phyloP scores from a whole-genome alignment of 495 filamentous ascomycete genomes.

The Penicillium ucsense region DNA sequence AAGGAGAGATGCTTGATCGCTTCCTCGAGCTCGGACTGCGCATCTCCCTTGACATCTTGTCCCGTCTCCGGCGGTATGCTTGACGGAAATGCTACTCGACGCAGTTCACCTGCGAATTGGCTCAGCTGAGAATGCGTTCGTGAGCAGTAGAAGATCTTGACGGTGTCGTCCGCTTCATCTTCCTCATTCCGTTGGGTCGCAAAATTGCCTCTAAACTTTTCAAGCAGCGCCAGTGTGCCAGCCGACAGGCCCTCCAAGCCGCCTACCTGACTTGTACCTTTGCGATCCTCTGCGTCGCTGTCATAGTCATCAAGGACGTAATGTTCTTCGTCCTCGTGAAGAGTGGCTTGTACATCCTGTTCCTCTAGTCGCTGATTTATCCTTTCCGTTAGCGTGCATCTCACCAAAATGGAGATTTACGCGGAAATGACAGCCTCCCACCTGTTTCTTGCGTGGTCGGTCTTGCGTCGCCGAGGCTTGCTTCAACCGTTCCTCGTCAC shows the following conservation, averaged over 20 bases:
- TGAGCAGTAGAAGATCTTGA: constrained; percentile 89
- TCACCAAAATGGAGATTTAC: no score
- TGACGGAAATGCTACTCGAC: constrained; percentile 69
- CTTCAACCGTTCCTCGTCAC: constrained; percentile 56
- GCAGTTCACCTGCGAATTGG: constrained; percentile 86
- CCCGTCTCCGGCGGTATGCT: constrained; percentile 32
- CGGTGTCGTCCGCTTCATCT: constrained; percentile 43
- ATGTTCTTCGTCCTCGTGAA: constrained; percentile 51
- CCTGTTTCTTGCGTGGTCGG: constrained; percentile 40
- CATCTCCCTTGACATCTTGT: constrained; percentile 13
- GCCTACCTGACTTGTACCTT: constrained; percentile 8
- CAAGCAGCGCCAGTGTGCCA: constrained; percentile 32
- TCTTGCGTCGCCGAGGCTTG: constrained; percentile 35
- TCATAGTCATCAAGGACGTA: constrained; percentile 77
- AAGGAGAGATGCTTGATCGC: constrained; percentile 76
- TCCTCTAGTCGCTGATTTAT: constrained; percentile 22
- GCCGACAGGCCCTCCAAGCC: constrained; percentile 32
- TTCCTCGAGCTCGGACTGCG: constrained; percentile 38
- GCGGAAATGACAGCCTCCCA: constrained; percentile 10
- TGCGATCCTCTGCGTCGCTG: constrained; percentile 47
- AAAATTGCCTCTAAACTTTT: constrained; percentile 27
- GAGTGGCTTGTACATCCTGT: constrained; percentile 16
- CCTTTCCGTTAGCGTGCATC: no score
- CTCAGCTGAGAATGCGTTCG: constrained; percentile 90
- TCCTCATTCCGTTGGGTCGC: constrained; percentile 34